Conservation (phyloP, 2,329 filamentous ascomycete species). For the Mycosphaerelloides madeirae region DNA sequence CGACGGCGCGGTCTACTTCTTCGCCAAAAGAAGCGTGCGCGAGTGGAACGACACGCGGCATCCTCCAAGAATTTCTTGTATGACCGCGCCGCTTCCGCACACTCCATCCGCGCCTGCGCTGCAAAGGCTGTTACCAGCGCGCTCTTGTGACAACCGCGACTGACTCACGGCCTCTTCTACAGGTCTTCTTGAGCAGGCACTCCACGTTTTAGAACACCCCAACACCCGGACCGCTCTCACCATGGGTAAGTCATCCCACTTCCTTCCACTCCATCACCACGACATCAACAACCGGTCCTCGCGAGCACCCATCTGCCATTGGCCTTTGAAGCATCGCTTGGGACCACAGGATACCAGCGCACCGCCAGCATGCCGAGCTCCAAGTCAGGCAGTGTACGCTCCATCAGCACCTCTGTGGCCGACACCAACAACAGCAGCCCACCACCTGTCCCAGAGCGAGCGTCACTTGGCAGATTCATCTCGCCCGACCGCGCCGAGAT, state of each 20-base stretch:
- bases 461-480: conserved; percentile 19
- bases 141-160: conserved; percentile 12
- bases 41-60: conserved; percentile 23
- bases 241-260: conserved; percentile 31
- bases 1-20: conserved; percentile 3
- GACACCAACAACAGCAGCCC: conserved; percentile 14
- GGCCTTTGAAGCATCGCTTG: conserved; percentile 16
- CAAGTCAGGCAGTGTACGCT: conserved; percentile 8
- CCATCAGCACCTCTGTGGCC: conserved; percentile 9
- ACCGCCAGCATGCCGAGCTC: conserved; percentile 13
- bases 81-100: conserved; percentile 4
- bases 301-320: conserved; percentile 13
- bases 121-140: neutral
- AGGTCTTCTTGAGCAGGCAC: conserved; percentile 24
- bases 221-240: conserved; percentile 25
- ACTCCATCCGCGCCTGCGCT: conserved; percentile 11
- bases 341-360: conserved; percentile 19
- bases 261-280: conserved; percentile 14
- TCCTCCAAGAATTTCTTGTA: conserved; percentile 17
- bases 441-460: conserved; percentile 16
- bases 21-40: conserved; percentile 8
- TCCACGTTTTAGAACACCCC: conserved; percentile 20
- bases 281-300: conserved; percentile 15
- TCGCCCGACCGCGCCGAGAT: conserved; percentile 22
- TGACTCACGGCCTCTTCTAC: conserved; percentile 18